A percentile compares a stretch with the other conserved stretches of the same genome.
Evolutionary conservation across 2,329 filamentous ascomycete genomes (phyloP).

Genomic region (Incumbomyces delicatus): DNA sequence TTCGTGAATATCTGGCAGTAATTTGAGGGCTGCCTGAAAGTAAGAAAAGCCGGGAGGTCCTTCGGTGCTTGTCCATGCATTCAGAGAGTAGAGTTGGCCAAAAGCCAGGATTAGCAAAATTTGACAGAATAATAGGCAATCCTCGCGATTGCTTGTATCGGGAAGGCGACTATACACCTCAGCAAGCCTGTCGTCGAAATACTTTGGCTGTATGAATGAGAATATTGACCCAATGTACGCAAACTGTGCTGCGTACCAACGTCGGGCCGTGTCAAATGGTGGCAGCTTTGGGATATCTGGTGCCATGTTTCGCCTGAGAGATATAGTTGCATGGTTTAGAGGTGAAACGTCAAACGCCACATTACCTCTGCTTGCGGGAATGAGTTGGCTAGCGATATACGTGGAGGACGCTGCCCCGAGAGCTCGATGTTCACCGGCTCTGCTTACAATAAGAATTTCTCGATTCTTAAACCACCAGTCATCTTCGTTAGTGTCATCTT

Average conservation of each 20-base stretch:
- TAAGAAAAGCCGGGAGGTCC: conserved; percentile 48
- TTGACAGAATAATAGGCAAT: conserved; percentile 43
- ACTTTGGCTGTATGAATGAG: conserved; percentile 39
- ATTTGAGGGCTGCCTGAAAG: conserved; percentile 42
- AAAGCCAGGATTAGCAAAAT: conserved; percentile 45
- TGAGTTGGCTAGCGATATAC: conserved; percentile 27
- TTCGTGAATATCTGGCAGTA: conserved; percentile 47
- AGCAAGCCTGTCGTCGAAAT: conserved; percentile 39
- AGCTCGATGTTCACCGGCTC: conserved; percentile 29
- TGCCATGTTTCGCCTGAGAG: conserved; percentile 22
- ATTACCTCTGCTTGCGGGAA: conserved; percentile 25
- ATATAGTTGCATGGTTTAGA: conserved; percentile 27
- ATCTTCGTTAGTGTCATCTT: conserved; percentile 24
- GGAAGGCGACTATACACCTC: conserved; percentile 36
- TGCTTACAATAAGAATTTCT: conserved; percentile 27
- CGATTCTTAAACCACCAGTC: conserved; percentile 33
- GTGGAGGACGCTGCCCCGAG: conserved; percentile 28
- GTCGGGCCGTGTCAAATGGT: conserved; percentile 41
- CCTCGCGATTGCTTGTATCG: conserved; percentile 35
- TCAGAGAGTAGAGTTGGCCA: conserved; percentile 48
- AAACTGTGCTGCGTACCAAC: conserved; percentile 44
- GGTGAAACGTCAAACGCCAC: conserved; percentile 29
- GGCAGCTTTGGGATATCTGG: conserved; percentile 34
- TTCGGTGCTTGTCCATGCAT: conserved; percentile 44
- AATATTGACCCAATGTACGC: conserved; percentile 50